Base-by-base conservation (phyloP, 2,329 filamentous ascomycete species). In the Beauveria pseudobassiana region DNA sequence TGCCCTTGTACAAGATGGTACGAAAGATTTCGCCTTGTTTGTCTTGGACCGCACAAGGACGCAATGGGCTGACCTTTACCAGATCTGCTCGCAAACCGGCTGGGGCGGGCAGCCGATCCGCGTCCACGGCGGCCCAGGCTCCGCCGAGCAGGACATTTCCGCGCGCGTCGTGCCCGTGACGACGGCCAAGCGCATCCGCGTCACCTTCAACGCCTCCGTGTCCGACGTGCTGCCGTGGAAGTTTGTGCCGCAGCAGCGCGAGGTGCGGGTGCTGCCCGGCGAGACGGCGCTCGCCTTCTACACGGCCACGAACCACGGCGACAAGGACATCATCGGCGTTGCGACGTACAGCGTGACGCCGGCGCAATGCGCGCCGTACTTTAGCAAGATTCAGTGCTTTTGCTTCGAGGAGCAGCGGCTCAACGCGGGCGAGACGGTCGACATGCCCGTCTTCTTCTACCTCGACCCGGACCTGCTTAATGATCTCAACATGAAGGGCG, bases 381-480 rank as follows among this genome's bases (percentile, higher is more conserved):
- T 99, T 73, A 96, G 90, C 84, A 99, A 99, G 83, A 99, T 99
- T 51, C 95, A 99, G 76, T 99, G 95, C 72, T 99, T 99, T 76
- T 99, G 95, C 76, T 99, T 99, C 70, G 95, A 99, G 78, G 93
- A 92, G 76, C 95, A 99, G 81, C 83, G 96, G 64, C 76, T 99
- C 66, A 93, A 95, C 72, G 93, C 93, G 6, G 93, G 93, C 50
- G 96, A 99, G 81, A 95, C 92, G 50, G 95, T 99, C 59, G 95
- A 99, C 74, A 99, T 99, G 96, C 96, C 95, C 0, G 96, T 99
- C 0, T 99, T 99, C 76, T 99, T 99, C 77, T 99, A 98, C 75
- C 89, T 99, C 66, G 95, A 99, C 71, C 95, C 95, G 0, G 95
- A 98, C 72, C 88, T 99, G 77, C 82, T 93, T 63, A 93, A 89